Conservation (phyloP, 73 alveolate genomes). For the Paramecium sonneborni region DNA sequence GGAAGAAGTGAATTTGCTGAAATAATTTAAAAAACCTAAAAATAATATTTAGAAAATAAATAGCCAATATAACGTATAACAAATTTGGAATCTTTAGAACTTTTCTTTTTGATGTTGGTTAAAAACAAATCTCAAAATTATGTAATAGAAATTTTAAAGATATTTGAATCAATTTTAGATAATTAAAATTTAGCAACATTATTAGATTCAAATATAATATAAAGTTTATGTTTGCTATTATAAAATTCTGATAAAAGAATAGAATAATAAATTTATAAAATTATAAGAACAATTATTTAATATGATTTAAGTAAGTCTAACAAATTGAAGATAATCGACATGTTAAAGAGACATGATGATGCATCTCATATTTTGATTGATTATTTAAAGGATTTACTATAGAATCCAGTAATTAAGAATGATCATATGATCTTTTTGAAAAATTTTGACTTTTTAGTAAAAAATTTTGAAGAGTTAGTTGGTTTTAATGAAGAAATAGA, state of each 20-base stretch:
- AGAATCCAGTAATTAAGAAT: background rate
- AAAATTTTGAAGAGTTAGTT: constrained; percentile 35
- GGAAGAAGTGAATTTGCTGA: constrained; percentile 58
- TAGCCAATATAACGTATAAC: constrained; percentile 1
- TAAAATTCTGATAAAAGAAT: background rate
- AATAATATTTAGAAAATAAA: constrained; percentile 18
- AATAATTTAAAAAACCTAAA: constrained; percentile 6
- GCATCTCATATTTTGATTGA: background rate
- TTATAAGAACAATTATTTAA: constrained; percentile 31
- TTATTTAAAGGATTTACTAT: background rate
- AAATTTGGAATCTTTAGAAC: constrained; percentile 6
- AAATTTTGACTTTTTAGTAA: background rate
- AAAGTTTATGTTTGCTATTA: background rate
- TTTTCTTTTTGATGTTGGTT: background rate
- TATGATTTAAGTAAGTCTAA: background rate
- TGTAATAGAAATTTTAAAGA: background rate
- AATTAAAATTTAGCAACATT: background rate
- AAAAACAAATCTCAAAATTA: background rate
- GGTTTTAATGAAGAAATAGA: constrained; percentile 47
- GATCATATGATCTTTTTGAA: background rate
- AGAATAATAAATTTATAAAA: background rate
- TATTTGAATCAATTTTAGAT: constrained; percentile 37
- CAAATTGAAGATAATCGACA: background rate
- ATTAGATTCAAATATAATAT: constrained; percentile 30
- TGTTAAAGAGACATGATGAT: background rate